Percentiles rank a stretch among this genome's conserved stretches.
phyloP scores from a whole-genome alignment of 164 flowering plant genomes.

The Sedum album region DNA sequence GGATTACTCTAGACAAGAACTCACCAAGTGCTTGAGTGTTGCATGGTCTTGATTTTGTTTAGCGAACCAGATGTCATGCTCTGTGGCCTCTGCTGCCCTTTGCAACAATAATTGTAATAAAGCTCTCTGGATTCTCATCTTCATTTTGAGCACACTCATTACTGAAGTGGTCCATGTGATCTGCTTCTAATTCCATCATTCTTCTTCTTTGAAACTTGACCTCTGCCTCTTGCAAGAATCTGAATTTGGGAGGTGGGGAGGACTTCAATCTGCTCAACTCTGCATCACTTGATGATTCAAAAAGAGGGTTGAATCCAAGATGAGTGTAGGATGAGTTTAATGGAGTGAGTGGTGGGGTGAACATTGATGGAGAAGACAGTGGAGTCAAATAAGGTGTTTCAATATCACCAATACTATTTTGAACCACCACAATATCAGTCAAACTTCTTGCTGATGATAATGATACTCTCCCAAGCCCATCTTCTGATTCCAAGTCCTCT shows the following conservation, averaged over 20 bases:
- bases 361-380: slow-evolving; percentile 29
- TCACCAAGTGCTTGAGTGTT: background rate
- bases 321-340: slow-evolving; percentile 14
- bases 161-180: background rate
- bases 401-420: slow-evolving; percentile 12
- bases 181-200: slow-evolving; percentile 14
- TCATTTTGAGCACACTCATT: slow-evolving; percentile 7
- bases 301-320: slow-evolving; percentile 29
- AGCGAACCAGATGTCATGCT: background rate
- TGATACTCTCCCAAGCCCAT: no score
- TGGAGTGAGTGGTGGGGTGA: slow-evolving; percentile 19
- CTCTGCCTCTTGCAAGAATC: slow-evolving; percentile 51
- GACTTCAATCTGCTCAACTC: slow-evolving; percentile 30
- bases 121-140: slow-evolving; percentile 3
- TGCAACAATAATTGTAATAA: slow-evolving; percentile 4
- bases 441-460: slow-evolving; percentile 38
- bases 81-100: slow-evolving; percentile 3
- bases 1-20: no score
- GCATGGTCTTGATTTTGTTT: background rate
- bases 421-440: slow-evolving; percentile 38
- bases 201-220: slow-evolving; percentile 33
- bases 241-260: slow-evolving; percentile 54
- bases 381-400: slow-evolving; percentile 85
- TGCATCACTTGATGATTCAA: slow-evolving; percentile 35
- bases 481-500: slow-evolving; percentile 59